Percentiles rank a stretch among this genome's conserved stretches.
phyloP scores from a whole-genome alignment of 768 basidiomycete species.

The Goffeauzyma gilvescens region DNA sequence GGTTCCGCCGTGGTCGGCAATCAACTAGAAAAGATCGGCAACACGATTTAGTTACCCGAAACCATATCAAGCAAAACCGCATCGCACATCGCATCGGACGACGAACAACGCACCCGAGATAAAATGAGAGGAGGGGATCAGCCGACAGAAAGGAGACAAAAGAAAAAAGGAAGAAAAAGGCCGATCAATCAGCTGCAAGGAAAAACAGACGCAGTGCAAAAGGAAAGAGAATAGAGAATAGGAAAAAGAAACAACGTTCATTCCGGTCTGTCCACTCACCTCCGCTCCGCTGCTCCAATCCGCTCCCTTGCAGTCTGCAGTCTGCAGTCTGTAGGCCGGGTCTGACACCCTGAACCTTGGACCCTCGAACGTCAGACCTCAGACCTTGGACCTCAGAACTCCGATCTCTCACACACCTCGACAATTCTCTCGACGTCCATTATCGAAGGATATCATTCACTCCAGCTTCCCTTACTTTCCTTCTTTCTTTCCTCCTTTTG shows the following conservation, averaged over 20 bases:
- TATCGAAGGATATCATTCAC: too few relatives aligned
- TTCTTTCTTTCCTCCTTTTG: background rate
- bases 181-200: too few relatives aligned
- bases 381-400: background rate
- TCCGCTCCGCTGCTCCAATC: too few relatives aligned
- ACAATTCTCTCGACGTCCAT: background rate
- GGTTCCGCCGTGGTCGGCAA: too few relatives aligned
- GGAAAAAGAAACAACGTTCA: background rate
- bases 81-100: too few relatives aligned
- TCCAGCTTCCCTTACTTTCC: background rate
- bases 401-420: background rate
- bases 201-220: too few relatives aligned
- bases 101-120: too few relatives aligned
- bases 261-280: background rate
- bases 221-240: background rate
- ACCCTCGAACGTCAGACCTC: background rate
- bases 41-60: background rate
- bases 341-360: background rate
- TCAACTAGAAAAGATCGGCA: conserved; percentile 2
- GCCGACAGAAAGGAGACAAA: background rate
- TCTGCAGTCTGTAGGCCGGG: background rate
- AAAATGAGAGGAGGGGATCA: too few relatives aligned
- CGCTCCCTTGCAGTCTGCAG: background rate
- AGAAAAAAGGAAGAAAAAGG: background rate
- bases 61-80: too few relatives aligned